Conservation (phyloP, 768 basidiomycete genomes). For the Tylopilus sp. region DNA sequence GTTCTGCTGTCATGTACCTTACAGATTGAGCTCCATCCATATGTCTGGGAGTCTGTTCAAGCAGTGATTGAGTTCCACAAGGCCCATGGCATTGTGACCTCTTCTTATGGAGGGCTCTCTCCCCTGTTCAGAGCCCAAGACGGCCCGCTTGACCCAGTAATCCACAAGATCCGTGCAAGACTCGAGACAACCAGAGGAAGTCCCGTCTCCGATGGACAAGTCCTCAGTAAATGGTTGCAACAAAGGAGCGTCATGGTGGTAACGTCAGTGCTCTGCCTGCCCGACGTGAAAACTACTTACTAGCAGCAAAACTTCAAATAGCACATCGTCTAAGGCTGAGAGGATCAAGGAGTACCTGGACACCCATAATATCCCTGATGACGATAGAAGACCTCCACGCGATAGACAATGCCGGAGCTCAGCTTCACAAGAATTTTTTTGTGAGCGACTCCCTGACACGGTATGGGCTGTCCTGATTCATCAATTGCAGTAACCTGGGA, state of each 20-base stretch:
- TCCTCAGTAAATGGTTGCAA: not conserved
- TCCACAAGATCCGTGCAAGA: not conserved
- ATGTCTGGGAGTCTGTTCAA: slow-evolving; percentile 5
- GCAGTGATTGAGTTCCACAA: not conserved
- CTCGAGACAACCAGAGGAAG: not conserved
- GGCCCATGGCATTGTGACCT: not conserved
- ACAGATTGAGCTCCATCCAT: not conserved
- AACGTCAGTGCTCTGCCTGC: not conserved
- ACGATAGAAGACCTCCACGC: slow-evolving; percentile 2
- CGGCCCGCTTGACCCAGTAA: not conserved
- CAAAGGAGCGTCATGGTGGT: slow-evolving; percentile 2
- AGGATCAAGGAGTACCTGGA: not conserved
- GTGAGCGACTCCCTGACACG: not conserved
- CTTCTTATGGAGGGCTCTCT: slow-evolving; percentile 2
- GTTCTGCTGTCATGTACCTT: not conserved
- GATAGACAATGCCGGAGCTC: not conserved
- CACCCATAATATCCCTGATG: not conserved
- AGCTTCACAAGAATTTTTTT: slow-evolving; percentile 2
- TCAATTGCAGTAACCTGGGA: not conserved
- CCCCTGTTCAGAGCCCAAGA: not conserved
- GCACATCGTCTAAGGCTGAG: not conserved
- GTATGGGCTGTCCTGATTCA: not conserved
- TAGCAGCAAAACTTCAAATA: not conserved
- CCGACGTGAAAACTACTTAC: not conserved
- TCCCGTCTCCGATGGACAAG: slow-evolving; percentile 1